Conservation (phyloP, 2,329 filamentous ascomycete species). For the Metarhizium brunneum region DNA sequence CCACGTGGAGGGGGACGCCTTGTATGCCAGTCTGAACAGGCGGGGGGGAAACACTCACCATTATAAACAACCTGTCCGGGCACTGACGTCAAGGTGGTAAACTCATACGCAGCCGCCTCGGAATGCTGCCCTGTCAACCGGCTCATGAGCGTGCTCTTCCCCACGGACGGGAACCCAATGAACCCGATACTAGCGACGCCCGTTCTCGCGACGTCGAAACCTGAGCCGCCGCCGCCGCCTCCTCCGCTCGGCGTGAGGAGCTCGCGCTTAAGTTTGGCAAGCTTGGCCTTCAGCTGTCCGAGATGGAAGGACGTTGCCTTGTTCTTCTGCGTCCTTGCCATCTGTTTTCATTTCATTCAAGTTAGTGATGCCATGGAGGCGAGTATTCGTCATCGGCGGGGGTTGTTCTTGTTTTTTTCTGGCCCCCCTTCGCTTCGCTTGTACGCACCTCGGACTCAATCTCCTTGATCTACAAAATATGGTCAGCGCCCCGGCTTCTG, state of each 20-base stretch:
- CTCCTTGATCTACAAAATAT: constrained; percentile 71
- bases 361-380: constrained; percentile 7
- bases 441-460: constrained; percentile 81
- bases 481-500: constrained; percentile 20
- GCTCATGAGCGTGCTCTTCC: constrained; percentile 97
- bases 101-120: constrained; percentile 95
- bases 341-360: constrained; percentile 37
- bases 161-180: constrained; percentile 96
- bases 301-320: constrained; percentile 91
- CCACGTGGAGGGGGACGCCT: too few species aligned
- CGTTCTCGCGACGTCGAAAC: constrained; percentile 96
- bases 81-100: constrained; percentile 95
- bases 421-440: neutral
- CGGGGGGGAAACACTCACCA: constrained; percentile 31
- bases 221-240: constrained; percentile 74
- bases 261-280: constrained; percentile 95
- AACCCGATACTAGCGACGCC: constrained; percentile 96
- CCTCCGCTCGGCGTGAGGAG: constrained; percentile 70
- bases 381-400: neutral
- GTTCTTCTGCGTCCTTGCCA: constrained; percentile 96
- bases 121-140: constrained; percentile 91
- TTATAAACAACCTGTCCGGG: constrained; percentile 95
- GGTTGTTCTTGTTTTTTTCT: neutral
- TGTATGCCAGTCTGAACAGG: too few species aligned
- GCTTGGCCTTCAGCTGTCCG: constrained; percentile 93